Evolutionary conservation across 495 filamentous ascomycete species (phyloP).

Genomic region (Collariella sp.): DNA sequence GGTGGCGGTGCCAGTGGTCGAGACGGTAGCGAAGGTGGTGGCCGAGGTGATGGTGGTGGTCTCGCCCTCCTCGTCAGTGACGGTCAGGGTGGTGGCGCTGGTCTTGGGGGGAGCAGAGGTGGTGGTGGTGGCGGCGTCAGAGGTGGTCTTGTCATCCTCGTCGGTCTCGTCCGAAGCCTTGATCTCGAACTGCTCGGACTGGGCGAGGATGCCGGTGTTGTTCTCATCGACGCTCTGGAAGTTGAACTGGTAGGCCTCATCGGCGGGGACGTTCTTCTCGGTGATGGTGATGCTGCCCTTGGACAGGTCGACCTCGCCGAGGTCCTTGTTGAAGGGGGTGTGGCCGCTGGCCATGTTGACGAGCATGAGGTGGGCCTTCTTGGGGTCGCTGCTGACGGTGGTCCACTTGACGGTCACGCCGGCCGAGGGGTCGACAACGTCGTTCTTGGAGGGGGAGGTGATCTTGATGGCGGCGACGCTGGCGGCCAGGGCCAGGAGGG

Average conservation of each 20-base stretch:
- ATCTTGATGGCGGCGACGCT: conserved; percentile 19
- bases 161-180: conserved; percentile 4
- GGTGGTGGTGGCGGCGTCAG: not conserved
- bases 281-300: conserved; percentile 15
- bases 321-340: conserved; percentile 22
- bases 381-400: conserved; percentile 23
- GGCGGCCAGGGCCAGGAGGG: conserved; percentile 15
- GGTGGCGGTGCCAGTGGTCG: not conserved
- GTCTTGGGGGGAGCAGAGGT: not conserved
- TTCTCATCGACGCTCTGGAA: conserved; percentile 17
- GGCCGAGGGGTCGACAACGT: conserved; percentile 12
- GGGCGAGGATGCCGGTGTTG: conserved; percentile 26
- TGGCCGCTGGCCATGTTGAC: conserved; percentile 28
- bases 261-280: conserved; percentile 12
- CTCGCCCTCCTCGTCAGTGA: not conserved
- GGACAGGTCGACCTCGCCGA: conserved; percentile 24
- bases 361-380: conserved; percentile 20
- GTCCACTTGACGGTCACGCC: conserved; percentile 22
- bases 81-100: not conserved
- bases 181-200: conserved; percentile 25
- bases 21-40: not conserved
- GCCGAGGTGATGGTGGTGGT: not conserved
- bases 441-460: conserved; percentile 21
- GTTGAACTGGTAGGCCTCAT: conserved; percentile 25
- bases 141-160: conserved; percentile 7